Conservation (phyloP, 345 rosid species). For the Eucalyptus polybractea region DNA sequence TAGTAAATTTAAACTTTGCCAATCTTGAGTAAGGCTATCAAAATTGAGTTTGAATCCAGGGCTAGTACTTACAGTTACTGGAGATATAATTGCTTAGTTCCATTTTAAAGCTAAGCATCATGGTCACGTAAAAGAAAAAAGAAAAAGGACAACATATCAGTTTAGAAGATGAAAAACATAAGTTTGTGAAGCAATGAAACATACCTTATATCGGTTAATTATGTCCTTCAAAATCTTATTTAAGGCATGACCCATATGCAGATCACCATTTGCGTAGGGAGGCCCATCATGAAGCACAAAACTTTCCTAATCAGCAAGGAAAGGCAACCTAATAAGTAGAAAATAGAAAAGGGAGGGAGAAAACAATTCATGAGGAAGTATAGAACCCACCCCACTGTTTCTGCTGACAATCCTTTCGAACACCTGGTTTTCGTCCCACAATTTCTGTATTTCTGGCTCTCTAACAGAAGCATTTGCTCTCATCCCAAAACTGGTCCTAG, state of each 20-base stretch:
- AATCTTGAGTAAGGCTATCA: not conserved
- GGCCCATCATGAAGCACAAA: slow-evolving; percentile 98
- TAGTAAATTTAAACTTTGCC: not conserved
- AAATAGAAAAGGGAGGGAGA: not conserved
- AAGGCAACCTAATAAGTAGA: slow-evolving; percentile 15
- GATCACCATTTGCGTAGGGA: slow-evolving; percentile 91
- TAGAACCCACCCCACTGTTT: slow-evolving; percentile 61
- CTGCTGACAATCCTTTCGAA: slow-evolving; percentile 63
- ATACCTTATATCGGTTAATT: slow-evolving; percentile 88
- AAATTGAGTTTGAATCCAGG: not conserved
- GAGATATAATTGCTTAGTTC: not conserved
- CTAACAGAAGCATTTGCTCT: slow-evolving; percentile 76
- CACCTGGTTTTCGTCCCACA: slow-evolving; percentile 82
- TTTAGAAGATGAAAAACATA: not conserved
- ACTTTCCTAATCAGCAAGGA: slow-evolving; percentile 36
- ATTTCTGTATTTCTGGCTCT: slow-evolving; percentile 90
- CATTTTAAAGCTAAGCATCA: not conserved
- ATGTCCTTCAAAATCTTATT: slow-evolving; percentile 95
- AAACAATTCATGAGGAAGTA: not conserved
- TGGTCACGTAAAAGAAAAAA: not conserved
- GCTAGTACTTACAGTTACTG: not conserved
- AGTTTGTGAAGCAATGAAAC: not conserved
- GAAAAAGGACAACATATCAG: not conserved
- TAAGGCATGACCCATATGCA: slow-evolving; percentile 94
- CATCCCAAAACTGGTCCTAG: slow-evolving; percentile 81